Base-by-base conservation (phyloP, 2,329 filamentous ascomycete species). In the Colletotrichum theobromicola region DNA sequence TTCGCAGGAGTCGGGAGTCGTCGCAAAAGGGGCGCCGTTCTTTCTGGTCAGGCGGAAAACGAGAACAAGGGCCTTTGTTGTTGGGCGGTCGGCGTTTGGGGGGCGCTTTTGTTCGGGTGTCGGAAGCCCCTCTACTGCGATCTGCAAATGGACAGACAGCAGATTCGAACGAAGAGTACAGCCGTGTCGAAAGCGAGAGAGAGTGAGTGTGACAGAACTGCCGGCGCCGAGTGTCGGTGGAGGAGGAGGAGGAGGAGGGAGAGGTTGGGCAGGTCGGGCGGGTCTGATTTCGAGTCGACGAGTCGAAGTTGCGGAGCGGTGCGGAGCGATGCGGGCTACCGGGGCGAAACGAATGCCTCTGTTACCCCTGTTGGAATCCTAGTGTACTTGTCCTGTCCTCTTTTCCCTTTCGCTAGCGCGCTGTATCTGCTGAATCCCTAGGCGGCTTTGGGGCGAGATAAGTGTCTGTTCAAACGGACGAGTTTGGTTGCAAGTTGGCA, bases 181-280 rank as follows among this genome's bases (percentile, higher is more conserved):
- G 55, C 42, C 42, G 46, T 70, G 58, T 69, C 26, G 69, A 46
- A 26, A 57, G 66, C 55, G 58, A 57, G 35, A 50, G 42, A 50
- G 58, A 26, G 37, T 42, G 53, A 67, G 68, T 67, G 71, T 67
- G 62, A 67, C 61, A 74, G 62, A 74, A 72, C 30, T 74, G 72
- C 72, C 72, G 72, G 62, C 72, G 72, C 72, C 72, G 72, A 74
- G 42, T 62, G 72, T 74, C 68, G 68, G 72, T 74, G 72, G 72
- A 74, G 55, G 72, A 67, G 72, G 72, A 74, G 55, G 72, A 67
- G 72, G 61, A 62, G 42, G 42, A 50, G 42, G n/a, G 42, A 50
- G 42, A 74, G 72, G 72, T 74, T 74, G 72, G 72, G 72, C 72
- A 72, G 68, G 55, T 57, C 46, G 67, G 68, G 72, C 68, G 72